Conservation (phyloP, 2,329 filamentous ascomycete genomes). For the Sporothrix variecibatus region DNA sequence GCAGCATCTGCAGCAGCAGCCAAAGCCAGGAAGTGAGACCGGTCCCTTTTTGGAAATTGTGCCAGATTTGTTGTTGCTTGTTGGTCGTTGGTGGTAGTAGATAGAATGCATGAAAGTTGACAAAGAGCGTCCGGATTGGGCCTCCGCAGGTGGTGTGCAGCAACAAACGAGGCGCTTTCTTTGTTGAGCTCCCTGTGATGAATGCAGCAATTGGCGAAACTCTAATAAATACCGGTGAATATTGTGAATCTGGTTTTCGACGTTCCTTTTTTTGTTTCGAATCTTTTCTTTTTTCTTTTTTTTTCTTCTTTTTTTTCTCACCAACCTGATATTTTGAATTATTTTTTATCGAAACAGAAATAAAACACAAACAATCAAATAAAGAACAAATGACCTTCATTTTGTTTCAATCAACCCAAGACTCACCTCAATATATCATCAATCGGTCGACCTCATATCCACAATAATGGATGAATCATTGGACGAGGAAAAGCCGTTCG, state of each 20-base stretch:
- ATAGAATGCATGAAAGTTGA: neutral
- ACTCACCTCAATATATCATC: neutral
- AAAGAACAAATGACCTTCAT: no score
- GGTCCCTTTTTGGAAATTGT: neutral
- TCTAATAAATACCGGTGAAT: neutral
- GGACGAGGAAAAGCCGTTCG: neutral
- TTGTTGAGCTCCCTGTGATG: neutral
- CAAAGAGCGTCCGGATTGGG: slow-evolving; percentile 19
- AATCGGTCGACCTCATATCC: neutral
- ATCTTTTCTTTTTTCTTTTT: neutral
- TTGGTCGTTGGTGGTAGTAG: neutral
- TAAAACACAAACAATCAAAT: neutral
- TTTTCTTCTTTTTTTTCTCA: no score
- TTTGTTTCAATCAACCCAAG: neutral
- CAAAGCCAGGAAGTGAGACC: neutral
- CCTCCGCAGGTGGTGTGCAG: neutral
- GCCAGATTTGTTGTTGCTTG: neutral
- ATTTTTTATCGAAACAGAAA: no score
- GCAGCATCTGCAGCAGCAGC: neutral
- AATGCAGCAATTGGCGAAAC: neutral
- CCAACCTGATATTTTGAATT: no score
- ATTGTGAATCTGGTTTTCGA: neutral
- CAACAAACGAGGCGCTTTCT: neutral
- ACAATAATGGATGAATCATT: neutral
- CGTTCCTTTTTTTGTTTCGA: neutral